phyloP scores from a whole-genome alignment of 495 filamentous ascomycete genomes.

The Penicillium canariense region DNA sequence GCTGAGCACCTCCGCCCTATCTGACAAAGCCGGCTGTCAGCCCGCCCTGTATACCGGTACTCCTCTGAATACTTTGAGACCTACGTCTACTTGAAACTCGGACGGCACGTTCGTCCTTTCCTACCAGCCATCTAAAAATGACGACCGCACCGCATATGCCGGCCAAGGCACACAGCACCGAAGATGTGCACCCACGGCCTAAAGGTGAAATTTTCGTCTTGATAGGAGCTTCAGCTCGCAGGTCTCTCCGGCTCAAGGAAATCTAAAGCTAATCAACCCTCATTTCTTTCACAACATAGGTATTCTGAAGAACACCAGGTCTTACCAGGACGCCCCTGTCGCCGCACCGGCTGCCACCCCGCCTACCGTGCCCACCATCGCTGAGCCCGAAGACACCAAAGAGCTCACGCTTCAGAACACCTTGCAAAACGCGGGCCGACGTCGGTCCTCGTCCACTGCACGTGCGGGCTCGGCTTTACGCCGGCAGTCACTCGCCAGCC shows the following conservation, averaged over 20 bases:
- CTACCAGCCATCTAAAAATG: slow-evolving; percentile 22
- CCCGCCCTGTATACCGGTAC: slow-evolving; percentile 1
- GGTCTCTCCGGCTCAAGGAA: background rate
- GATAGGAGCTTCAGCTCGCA: background rate
- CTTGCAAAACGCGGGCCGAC: slow-evolving; percentile 86
- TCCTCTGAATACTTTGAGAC: slow-evolving; percentile 11
- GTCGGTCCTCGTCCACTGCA: slow-evolving; percentile 73
- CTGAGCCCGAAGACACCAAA: slow-evolving; percentile 53
- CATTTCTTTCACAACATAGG: slow-evolving; percentile 47
- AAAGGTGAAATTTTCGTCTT: slow-evolving; percentile 56
- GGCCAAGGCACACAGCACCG: slow-evolving; percentile 35
- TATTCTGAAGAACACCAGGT: slow-evolving; percentile 86
- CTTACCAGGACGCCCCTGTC: slow-evolving; percentile 18
- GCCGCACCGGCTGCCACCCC: slow-evolving; percentile 18
- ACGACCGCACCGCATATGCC: slow-evolving; percentile 34
- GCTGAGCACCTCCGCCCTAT: slow-evolving; percentile 3
- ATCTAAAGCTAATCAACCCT: background rate
- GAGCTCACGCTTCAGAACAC: slow-evolving; percentile 93
- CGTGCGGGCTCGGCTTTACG: slow-evolving; percentile 60
- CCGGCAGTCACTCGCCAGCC: slow-evolving; percentile 58
- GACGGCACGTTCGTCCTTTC: slow-evolving; percentile 11
- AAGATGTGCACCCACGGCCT: slow-evolving; percentile 59
- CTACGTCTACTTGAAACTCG: slow-evolving; percentile 24
- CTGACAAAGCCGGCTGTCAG: slow-evolving; percentile 11
- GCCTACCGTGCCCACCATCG: slow-evolving; percentile 27